phyloP scores from a whole-genome alignment of 176 grass and related monocot species.

The Metroxylon sagu region DNA sequence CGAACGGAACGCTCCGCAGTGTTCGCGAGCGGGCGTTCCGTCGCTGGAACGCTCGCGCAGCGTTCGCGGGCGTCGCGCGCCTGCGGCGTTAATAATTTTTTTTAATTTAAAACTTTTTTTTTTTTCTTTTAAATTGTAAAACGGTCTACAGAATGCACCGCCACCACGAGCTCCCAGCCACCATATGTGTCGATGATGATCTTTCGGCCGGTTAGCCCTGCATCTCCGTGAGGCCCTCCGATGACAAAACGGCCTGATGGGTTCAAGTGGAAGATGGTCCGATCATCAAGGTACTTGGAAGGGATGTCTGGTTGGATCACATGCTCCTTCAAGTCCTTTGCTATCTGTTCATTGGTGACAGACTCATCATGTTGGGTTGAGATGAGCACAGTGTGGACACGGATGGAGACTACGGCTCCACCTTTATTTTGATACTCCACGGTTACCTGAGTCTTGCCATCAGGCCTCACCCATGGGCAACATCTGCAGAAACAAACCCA shows the following conservation, averaged over 20 bases:
- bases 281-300: background rate
- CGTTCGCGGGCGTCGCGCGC: no score
- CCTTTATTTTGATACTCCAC: constrained; percentile 8
- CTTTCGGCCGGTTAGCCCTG: constrained; percentile 6
- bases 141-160: constrained; percentile 13
- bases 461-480: constrained; percentile 8
- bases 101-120: no score
- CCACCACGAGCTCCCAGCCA: constrained; percentile 8
- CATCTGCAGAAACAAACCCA: constrained; percentile 8
- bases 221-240: constrained; percentile 1
- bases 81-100: no score
- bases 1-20: no score
- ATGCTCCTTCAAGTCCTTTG: constrained; percentile 1
- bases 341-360: constrained; percentile 5
- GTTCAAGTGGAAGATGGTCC: constrained; percentile 14
- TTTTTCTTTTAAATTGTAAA: no score
- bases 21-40: no score
- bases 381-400: constrained; percentile 13
- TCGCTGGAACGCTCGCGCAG: no score
- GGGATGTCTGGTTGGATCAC: constrained; percentile 12
- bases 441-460: constrained; percentile 12
- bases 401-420: background rate
- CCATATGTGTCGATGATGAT: constrained; percentile 13
- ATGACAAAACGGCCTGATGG: constrained; percentile 7
- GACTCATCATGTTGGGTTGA: constrained; percentile 14